A percentile compares a stretch with the other conserved stretches of the same genome.
phyloP scores from a whole-genome alignment of 2,329 filamentous ascomycete genomes.

The Pleurostoma richardsiae region DNA sequence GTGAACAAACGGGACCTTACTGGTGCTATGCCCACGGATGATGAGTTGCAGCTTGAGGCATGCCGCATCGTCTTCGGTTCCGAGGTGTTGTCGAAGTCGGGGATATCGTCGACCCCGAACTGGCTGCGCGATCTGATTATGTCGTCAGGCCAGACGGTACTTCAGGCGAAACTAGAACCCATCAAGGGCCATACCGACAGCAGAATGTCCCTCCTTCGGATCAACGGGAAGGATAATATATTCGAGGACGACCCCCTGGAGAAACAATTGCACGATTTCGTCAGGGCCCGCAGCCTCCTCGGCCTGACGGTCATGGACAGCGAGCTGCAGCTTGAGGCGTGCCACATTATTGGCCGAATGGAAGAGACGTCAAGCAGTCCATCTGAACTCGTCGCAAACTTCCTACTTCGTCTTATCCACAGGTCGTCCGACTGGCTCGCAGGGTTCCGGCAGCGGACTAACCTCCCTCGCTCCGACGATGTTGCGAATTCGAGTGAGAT shows the following conservation, averaged over 20 bases:
- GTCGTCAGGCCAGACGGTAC: conserved; percentile 34
- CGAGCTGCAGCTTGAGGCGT: conserved; percentile 56
- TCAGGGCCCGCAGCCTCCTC: conserved; percentile 42
- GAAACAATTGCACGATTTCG: conserved; percentile 47
- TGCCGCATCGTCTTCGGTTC: conserved; percentile 52
- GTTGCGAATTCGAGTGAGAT: conserved; percentile 41
- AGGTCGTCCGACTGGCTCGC: conserved; percentile 49
- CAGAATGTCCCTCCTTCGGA: conserved; percentile 41
- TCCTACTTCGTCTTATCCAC: conserved; percentile 48
- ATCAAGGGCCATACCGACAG: conserved; percentile 40
- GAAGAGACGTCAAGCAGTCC: conserved; percentile 46
- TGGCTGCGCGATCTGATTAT: conserved; percentile 59
- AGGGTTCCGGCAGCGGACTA: conserved; percentile 49
- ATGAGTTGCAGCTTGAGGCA: conserved; percentile 52
- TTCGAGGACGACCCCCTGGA: conserved; percentile 55
- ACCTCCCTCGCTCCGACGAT: conserved; percentile 52
- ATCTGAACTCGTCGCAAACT: conserved; percentile 47
- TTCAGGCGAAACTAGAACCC: conserved; percentile 42
- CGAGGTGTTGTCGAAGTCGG: conserved; percentile 38
- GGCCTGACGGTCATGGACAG: conserved; percentile 56
- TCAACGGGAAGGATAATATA: conserved; percentile 53
- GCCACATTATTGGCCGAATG: conserved; percentile 50
- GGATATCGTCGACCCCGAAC: conserved; percentile 29
- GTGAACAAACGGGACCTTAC: conserved; percentile 36
- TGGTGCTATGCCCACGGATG: conserved; percentile 38